Evolutionary conservation across 805 yeast species (phyloP), one percentile per base, ranked within the genome.

Genomic region (Starmera amethionina): DNA sequence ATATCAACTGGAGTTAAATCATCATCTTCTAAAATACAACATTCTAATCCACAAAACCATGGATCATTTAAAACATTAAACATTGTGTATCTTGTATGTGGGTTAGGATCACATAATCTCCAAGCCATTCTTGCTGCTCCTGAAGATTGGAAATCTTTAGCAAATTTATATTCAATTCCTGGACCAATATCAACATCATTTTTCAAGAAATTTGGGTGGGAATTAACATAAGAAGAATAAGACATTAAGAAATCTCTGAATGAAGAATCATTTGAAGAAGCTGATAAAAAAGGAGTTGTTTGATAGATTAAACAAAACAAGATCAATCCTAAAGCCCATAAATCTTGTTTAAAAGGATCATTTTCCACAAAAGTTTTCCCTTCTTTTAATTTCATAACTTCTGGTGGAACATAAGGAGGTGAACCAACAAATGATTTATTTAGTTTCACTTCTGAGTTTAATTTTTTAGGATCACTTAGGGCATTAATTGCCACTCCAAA

Each of bases 341-440:
- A 63, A 60, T 83, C 94, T 68, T 82, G 74, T 45, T 70, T 68
- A 50, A 75, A 77, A 1, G 88, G 82, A 53, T 81, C 75, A 59
- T 77, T 79, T 5, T 71, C 60, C 27, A 55, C 52, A 16, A 49
- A 56, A 38, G 56, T 52, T 40, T 58, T 51, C 40, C 54, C 59
- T 32, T 63, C 71, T 43, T 65, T 68, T 46, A 73, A 63, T 25
- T 62, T 55, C 73, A 77, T 71, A 13, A 82, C 84, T 58, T 83
- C 93, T 2, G 94, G 93, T 5, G 90, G 77, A 11, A 81, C 75
- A 57, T 81, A 83, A 1, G 93, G 93, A 4, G 93, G 86, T 1
- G 89, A 81, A 2, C 94, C 93, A 34, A 82, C 81, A 55, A 72
- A 71, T 2, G 75, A 63, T 34, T 70, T 63, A 32, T 63, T 60